Evolutionary conservation across 192 early-diverging fungal genomes (phyloP).

Genomic region (Neocallimastix lanati): DNA sequence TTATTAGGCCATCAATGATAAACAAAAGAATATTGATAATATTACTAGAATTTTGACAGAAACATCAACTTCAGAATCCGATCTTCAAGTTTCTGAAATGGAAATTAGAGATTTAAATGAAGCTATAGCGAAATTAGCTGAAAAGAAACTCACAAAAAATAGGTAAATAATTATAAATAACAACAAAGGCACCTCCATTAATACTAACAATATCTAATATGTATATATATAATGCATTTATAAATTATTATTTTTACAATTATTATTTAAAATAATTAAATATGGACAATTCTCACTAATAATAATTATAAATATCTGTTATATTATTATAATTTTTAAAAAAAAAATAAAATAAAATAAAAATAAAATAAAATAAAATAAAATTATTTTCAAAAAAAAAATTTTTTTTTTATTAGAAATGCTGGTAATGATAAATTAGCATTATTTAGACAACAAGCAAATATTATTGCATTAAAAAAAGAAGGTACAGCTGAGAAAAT

Average conservation of each 20-base stretch:
- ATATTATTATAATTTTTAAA: too few species aligned
- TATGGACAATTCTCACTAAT: too few species aligned
- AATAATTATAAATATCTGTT: too few species aligned
- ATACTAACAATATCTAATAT: too few species aligned
- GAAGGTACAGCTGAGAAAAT: constrained; percentile 24
- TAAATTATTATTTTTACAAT: too few species aligned
- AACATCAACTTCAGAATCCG: constrained; percentile 14
- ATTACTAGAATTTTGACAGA: constrained; percentile 21
- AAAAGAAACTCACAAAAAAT: constrained; percentile 19
- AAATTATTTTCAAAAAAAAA: too few species aligned
- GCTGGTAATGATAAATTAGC: constrained; percentile 36
- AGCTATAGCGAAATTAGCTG: constrained; percentile 22
- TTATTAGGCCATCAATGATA: constrained; percentile 15
- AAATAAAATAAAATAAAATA: too few species aligned
- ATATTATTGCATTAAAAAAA: constrained; percentile 38
- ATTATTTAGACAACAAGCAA: constrained; percentile 37
- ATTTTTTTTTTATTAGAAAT: too few species aligned
- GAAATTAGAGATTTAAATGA: constrained; percentile 28
- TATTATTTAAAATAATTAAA: too few species aligned
- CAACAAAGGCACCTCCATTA: too few species aligned
- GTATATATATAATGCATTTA: too few species aligned
- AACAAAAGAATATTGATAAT: constrained; percentile 16
- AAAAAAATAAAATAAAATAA: too few species aligned
- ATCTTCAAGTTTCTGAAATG: constrained; percentile 19
- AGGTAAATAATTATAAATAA: constrained; percentile 19